phyloP scores from a whole-genome alignment of 2,329 filamentous ascomycete genomes.

The Reticulascus tulasneorum region DNA sequence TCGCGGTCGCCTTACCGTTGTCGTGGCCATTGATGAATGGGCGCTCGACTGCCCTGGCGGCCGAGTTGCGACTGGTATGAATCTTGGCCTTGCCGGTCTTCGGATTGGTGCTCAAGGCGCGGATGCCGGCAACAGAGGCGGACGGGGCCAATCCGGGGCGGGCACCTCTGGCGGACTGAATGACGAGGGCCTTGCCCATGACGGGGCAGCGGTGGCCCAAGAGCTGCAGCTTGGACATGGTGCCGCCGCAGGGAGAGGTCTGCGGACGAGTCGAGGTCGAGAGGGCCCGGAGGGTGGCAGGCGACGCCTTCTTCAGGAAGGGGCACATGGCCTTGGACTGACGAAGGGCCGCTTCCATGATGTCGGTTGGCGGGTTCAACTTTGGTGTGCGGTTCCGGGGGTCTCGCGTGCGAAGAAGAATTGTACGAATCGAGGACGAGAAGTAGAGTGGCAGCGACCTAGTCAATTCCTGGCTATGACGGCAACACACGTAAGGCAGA shows the following conservation, averaged over 20 bases:
- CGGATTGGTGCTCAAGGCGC: conserved; percentile 46
- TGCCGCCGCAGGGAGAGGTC: conserved; percentile 74
- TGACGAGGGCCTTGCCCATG: conserved; percentile 95
- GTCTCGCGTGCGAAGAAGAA: no score
- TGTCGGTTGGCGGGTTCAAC: conserved; percentile 12
- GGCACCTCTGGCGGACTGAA: conserved; percentile 64
- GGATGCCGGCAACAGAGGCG: conserved; percentile 44
- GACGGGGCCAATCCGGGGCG: conserved; percentile 33
- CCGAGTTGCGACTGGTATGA: conserved; percentile 74
- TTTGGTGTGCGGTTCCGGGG: neutral
- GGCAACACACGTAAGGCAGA: no score
- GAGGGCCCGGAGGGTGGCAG: conserved; percentile 84
- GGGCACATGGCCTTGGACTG: conserved; percentile 97
- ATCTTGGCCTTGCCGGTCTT: conserved; percentile 65
- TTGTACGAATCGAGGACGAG: no score
- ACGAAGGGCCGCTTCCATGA: conserved; percentile 90
- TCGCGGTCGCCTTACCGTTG: conserved; percentile 37
- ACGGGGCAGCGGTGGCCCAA: conserved; percentile 93
- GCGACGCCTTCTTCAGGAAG: conserved; percentile 91
- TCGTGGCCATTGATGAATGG: conserved; percentile 44
- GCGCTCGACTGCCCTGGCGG: conserved; percentile 72
- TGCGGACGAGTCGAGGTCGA: conserved; percentile 68
- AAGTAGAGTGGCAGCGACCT: no score
- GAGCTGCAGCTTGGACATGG: conserved; percentile 95
- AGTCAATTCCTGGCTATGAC: neutral